Conservation (phyloP, 495 filamentous ascomycete species). For the Hyphodiscus hymeniophilus region DNA sequence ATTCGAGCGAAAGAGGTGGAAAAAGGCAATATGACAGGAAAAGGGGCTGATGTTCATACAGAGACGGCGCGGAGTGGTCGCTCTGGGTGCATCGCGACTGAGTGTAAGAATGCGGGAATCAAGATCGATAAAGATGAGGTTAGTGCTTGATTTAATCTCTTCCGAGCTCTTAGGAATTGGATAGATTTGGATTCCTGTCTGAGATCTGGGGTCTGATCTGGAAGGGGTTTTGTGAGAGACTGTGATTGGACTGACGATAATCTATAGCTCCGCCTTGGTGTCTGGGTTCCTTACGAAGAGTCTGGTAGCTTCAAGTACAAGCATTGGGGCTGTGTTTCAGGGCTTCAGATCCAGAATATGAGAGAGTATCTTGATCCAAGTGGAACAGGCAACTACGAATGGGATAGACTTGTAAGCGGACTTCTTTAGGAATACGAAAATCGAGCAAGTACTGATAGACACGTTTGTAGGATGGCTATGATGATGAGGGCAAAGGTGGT, state of each 20-base stretch:
- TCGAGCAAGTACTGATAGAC: no score
- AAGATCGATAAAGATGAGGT: constrained; percentile 58
- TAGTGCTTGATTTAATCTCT: no score
- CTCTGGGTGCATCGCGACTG: constrained; percentile 13
- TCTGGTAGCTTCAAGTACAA: constrained; percentile 48
- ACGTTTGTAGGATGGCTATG: constrained; percentile 68
- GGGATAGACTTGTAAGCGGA: constrained; percentile 33
- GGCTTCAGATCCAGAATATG: constrained; percentile 47
- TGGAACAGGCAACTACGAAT: constrained; percentile 23
- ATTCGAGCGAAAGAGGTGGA: no score
- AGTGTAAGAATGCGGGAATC: constrained; percentile 20
- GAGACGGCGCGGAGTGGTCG: constrained; percentile 14
- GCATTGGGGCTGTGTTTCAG: constrained; percentile 73
- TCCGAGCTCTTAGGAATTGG: no score
- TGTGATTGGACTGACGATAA: no score
- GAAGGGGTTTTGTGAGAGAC: no score
- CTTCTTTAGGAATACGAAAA: no score
- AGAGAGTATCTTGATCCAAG: constrained; percentile 19
- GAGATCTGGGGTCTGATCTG: no score
- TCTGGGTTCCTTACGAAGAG: constrained; percentile 42
- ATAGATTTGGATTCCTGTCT: no score
- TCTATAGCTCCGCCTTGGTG: constrained; percentile 45
- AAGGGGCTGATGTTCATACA: constrained; percentile 7
- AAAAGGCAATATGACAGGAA: background rate
- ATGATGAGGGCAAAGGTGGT: constrained; percentile 24